Base-by-base conservation (phyloP, 495 filamentous ascomycete species). In the Bacidia rubella region DNA sequence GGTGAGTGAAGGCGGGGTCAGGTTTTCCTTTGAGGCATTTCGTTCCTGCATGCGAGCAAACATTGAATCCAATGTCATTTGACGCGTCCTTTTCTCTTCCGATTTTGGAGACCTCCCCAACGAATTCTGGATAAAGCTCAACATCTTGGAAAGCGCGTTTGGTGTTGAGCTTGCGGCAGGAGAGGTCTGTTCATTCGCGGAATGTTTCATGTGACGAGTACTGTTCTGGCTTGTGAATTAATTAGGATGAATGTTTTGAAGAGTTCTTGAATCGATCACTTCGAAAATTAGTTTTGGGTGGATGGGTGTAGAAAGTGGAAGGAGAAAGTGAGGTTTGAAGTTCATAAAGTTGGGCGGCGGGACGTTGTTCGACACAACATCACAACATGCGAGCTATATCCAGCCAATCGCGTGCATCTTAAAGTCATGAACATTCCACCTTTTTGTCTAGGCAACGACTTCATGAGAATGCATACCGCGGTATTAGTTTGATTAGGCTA, bases 1-100 rank as follows among this genome's bases (percentile, higher is more conserved):
- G 11, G 67, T 70, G 1, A 62, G 61, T 21, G 63, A 66, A 9
- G 64, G 61, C 10, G 60, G 51, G 22, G 53, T 54, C 35, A 49
- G 52, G 17, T 32, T 29, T 19, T 51, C 26, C 23, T 47, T 48
- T 35, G 52, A 41, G 11, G 24, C 44, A 24, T 45, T 54, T 40
- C 44, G 35, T 26, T 43, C 49, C 20, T 46, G 52, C 26, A 44
- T 53, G 35, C 52, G 49, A 20, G 49, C 47, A 41, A 62, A 51
- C 12, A 52, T 54, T 1, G 54, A 57, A 23, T 53, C 57, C 26
- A 50, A 48, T 2, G 57, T 54, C 20, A 53, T 52, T 51, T 61
- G 54, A 58, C 60, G 60, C 52, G 57, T 52, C 46, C 49, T 59
- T 23, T 53, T 29, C n/a, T n/a, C 22, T 11, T 24, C 25, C 12